Conservation (phyloP, 352 stramenopile species). For the Globisporangium takayamanum region DNA sequence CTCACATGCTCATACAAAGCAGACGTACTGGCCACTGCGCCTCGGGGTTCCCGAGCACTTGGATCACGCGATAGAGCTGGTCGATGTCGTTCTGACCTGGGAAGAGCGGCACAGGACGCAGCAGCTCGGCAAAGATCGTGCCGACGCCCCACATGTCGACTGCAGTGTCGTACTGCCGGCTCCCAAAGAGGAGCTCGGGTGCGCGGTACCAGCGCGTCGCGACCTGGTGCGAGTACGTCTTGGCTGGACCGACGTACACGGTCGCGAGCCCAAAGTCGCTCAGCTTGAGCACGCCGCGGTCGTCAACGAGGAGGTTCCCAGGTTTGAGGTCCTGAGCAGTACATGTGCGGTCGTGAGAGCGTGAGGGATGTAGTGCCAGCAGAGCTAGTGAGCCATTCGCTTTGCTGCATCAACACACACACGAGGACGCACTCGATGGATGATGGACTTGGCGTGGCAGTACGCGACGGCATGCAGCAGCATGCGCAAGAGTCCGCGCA, state of each 20-base stretch:
- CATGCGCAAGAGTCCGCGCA: conserved; percentile 59
- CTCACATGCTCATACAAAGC: not conserved
- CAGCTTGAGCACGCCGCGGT: conserved; percentile 56
- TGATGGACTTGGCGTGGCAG: conserved; percentile 54
- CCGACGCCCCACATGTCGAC: conserved; percentile 77
- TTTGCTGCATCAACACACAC: not conserved
- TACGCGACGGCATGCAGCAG: conserved; percentile 53
- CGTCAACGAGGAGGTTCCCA: conserved; percentile 54
- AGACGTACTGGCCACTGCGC: conserved; percentile 38
- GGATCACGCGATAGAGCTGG: conserved; percentile 68
- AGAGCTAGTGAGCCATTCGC: not conserved
- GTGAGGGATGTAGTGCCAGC: not conserved
- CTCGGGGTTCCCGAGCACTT: conserved; percentile 54
- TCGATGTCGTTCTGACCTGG: conserved; percentile 78
- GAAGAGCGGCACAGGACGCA: conserved; percentile 60
- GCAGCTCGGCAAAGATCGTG: conserved; percentile 56
- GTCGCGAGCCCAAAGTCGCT: conserved; percentile 77
- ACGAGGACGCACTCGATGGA: conserved; percentile 36
- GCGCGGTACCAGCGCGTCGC: conserved; percentile 81
- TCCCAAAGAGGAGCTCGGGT: conserved; percentile 75
- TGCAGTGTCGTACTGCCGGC: conserved; percentile 41
- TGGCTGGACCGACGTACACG: conserved; percentile 34
- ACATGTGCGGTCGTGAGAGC: not conserved
- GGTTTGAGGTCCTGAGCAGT: conserved; percentile 58
- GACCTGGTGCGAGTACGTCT: conserved; percentile 64